Conservation (phyloP, 2,329 filamentous ascomycete species). For the Lachnellula arida region DNA sequence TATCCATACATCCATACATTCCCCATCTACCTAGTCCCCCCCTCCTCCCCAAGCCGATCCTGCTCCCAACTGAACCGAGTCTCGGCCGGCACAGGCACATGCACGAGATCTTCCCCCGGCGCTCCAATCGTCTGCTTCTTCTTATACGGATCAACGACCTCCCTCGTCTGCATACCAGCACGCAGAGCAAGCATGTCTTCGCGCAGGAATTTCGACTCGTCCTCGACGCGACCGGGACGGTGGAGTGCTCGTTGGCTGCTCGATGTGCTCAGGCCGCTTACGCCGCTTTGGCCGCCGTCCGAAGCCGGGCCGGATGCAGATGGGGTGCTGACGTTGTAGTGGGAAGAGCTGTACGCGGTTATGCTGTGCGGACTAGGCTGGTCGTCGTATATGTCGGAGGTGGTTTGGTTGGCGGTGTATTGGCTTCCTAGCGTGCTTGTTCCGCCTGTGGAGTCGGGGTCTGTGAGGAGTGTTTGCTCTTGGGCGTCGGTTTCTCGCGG, state of each 20-base stretch:
- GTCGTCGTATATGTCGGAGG: conserved; percentile 12
- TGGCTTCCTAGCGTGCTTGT: conserved; percentile 51
- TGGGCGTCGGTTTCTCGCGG: conserved; percentile 24
- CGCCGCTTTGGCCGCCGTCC: neutral
- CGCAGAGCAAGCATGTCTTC: conserved; percentile 13
- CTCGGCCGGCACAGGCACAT: conserved; percentile 23
- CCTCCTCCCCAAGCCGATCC: conserved; percentile 18
- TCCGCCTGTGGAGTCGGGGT: conserved; percentile 30
- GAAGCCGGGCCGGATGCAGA: neutral
- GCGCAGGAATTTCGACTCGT: conserved; percentile 14
- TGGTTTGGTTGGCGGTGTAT: conserved; percentile 49
- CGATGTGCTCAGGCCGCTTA: neutral
- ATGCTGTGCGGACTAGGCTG: conserved; percentile 3
- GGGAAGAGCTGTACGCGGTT: conserved; percentile 2
- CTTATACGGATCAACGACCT: conserved; percentile 13
- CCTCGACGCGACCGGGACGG: conserved; percentile 2
- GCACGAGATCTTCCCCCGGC: conserved; percentile 24
- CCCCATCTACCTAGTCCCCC: neutral
- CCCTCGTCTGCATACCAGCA: conserved; percentile 10
- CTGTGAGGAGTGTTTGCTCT: conserved; percentile 8
- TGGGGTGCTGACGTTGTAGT: neutral
- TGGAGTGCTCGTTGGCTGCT: neutral
- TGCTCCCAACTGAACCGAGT: conserved; percentile 26
- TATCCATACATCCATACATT: neutral
- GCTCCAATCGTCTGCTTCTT: conserved; percentile 18